Base-by-base conservation (phyloP, 2,329 filamentous ascomycete genomes). In the Colletotrichum lini region DNA sequence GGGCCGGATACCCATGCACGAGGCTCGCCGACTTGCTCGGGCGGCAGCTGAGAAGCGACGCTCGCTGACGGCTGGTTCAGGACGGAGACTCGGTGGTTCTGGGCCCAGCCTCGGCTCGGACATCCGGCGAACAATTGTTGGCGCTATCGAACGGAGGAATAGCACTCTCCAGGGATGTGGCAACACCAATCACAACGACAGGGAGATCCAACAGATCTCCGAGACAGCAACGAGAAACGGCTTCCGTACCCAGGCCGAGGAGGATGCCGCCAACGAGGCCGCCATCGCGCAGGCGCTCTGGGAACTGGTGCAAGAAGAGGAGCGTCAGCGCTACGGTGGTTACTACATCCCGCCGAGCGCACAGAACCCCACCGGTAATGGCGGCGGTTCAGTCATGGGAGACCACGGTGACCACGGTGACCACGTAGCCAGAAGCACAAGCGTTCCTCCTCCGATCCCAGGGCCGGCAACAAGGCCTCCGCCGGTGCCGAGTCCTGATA, bases 251-350 rank as follows among this genome's bases (percentile, higher is more conserved):
- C 89, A 93, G 77, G 94, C 94, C 0, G 94, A 97, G 74, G 93
- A 97, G 79, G 94, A 98, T 66, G 92, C 95, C 75, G 95, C 94
- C 4, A 97, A 98, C 76, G 94, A 98, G 67, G 87, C 89, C 30
- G 95, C 95, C 6, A 97, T 98, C 72, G 91, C 94, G 64, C 91
- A 95, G 77, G 95, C 95, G 0, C 85, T 97, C 42, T 95, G 94
- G 84, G 95, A 98, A 77, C 85, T 98, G 21, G 92, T 96, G 35
- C 93, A 97, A 78, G 91, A 97, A 78, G 95, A 97, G 73, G 89
- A 93, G 73, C 82, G 80, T 72, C 77, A 77, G 49, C 87, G 86
- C 75, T 88, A 90, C 73, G 89, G 90, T n/a, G 80, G 83, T 65
- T 85, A 82, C 18, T 87, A 90, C 76, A 84, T 88, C 65, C 77